phyloP scores from a whole-genome alignment of 352 stramenopile species.

The Albugo candida region DNA sequence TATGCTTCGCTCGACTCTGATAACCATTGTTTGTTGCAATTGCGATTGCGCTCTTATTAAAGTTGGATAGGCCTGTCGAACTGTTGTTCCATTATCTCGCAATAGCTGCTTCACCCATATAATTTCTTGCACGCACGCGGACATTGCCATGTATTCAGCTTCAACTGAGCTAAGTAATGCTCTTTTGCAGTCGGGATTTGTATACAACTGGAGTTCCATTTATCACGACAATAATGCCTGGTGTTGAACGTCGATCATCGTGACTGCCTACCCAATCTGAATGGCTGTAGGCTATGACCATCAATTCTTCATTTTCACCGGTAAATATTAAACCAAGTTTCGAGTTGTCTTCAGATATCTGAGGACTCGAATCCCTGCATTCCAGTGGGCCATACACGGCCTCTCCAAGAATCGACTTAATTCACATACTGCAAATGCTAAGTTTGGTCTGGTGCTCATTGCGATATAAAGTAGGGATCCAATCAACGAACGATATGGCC shows the following conservation, averaged over 20 bases:
- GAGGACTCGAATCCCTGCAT: background rate
- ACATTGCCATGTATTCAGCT: background rate
- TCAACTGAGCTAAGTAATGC: background rate
- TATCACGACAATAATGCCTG: background rate
- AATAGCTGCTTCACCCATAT: background rate
- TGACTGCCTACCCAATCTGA: background rate
- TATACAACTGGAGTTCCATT: background rate
- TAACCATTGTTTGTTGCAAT: background rate
- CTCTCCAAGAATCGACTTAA: background rate
- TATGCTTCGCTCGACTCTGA: slow-evolving; percentile 10
- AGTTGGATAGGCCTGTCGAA: background rate
- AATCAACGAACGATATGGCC: background rate
- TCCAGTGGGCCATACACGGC: background rate
- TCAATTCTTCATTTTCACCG: background rate
- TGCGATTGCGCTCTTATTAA: slow-evolving; percentile 9
- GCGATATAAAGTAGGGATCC: background rate
- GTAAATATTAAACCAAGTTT: background rate
- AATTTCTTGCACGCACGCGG: background rate
- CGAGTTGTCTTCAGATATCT: background rate
- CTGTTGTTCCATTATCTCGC: background rate
- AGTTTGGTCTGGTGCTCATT: background rate
- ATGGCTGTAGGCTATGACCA: background rate
- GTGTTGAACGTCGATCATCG: background rate
- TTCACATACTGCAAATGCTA: background rate
- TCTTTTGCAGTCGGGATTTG: background rate